These are phyloP conservation scores for Mucor indicus DNA, from an alignment of 371 early-diverging fungal species.

Conservation along the genomic window DNA sequence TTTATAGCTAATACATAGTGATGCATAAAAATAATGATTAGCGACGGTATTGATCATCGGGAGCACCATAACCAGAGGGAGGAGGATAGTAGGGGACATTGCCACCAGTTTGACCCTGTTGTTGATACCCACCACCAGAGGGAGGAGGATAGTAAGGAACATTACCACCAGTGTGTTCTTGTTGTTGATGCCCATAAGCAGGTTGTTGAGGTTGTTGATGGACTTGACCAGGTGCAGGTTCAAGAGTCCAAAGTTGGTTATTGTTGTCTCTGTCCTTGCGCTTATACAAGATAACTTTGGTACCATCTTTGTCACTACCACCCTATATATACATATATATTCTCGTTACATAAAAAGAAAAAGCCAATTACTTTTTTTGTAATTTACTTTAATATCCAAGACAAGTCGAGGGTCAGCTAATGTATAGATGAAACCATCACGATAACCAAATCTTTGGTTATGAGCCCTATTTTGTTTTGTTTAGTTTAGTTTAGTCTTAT, in stretches of 20 bases:
- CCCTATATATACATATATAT: slow-evolving; percentile 16
- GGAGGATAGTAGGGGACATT: slow-evolving; percentile 5
- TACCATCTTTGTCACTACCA: slow-evolving; percentile 31
- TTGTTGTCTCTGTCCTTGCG: slow-evolving; percentile 34
- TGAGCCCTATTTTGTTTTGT: slow-evolving; percentile 27
- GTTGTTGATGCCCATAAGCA: slow-evolving; percentile 5
- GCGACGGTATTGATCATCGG: slow-evolving; percentile 16
- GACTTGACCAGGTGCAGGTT: slow-evolving; percentile 9
- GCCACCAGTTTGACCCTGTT: neutral
- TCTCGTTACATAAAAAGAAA: neutral
- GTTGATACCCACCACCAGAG: slow-evolving; percentile 12
- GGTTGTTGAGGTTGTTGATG: neutral
- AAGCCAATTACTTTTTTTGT: neutral
- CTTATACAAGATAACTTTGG: slow-evolving; percentile 33
- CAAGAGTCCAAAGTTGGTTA: slow-evolving; percentile 43
- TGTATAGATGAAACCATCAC: slow-evolving; percentile 41
- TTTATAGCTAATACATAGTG: too few species aligned
- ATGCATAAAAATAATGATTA: neutral
- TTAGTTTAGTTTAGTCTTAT: neutral
- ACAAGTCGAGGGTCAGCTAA: slow-evolving; percentile 44
- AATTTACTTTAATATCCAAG: slow-evolving; percentile 31
- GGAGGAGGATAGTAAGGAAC: slow-evolving; percentile 5
- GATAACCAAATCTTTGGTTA: slow-evolving; percentile 42
- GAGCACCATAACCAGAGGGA: slow-evolving; percentile 19
- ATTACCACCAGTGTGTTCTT: slow-evolving; percentile 1